Percentiles rank a stretch among this genome's conserved stretches.
Conservation (phyloP, 192 early-diverging fungal species). For the Borealophlyctis nickersoniae region DNA sequence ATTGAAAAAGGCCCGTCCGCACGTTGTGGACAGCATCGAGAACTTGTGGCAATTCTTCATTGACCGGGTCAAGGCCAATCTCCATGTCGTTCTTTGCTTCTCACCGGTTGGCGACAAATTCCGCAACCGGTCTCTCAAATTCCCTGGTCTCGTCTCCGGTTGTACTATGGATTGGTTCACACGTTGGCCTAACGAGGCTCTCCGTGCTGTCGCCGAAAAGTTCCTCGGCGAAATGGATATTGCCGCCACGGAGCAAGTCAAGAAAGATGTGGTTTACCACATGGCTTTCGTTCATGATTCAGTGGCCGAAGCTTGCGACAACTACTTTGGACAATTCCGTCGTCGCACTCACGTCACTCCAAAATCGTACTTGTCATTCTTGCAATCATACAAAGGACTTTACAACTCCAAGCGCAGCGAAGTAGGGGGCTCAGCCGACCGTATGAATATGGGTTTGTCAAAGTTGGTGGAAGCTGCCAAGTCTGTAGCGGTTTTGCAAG, state of each 20-base stretch:
- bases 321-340: slow-evolving; percentile 61
- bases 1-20: slow-evolving; percentile 58
- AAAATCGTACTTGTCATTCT: slow-evolving; percentile 62
- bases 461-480: slow-evolving; percentile 63
- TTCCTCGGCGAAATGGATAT: slow-evolving; percentile 58
- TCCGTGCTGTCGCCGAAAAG: slow-evolving; percentile 59
- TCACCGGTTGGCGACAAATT: slow-evolving; percentile 67
- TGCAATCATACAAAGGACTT: slow-evolving; percentile 52
- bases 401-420: slow-evolving; percentile 51
- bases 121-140: slow-evolving; percentile 61
- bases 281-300: slow-evolving; percentile 64
- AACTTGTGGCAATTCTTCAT: slow-evolving; percentile 70
- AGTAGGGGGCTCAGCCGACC: slow-evolving; percentile 56
- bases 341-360: slow-evolving; percentile 62
- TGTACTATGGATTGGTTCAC: slow-evolving; percentile 70
- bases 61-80: slow-evolving; percentile 62
- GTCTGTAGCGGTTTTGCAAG: slow-evolving; percentile 59
- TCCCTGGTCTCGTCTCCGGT: slow-evolving; percentile 60
- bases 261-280: slow-evolving; percentile 59
- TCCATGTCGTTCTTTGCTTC: slow-evolving; percentile 65
- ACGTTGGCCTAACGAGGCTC: slow-evolving; percentile 56
- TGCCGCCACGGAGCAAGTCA: slow-evolving; percentile 50
- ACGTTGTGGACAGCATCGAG: slow-evolving; percentile 58
- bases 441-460: slow-evolving; percentile 65
- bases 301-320: slow-evolving; percentile 58